Evolutionary conservation across 2,329 filamentous ascomycete genomes (phyloP).

Genomic region (Aspergillus neotritici): DNA sequence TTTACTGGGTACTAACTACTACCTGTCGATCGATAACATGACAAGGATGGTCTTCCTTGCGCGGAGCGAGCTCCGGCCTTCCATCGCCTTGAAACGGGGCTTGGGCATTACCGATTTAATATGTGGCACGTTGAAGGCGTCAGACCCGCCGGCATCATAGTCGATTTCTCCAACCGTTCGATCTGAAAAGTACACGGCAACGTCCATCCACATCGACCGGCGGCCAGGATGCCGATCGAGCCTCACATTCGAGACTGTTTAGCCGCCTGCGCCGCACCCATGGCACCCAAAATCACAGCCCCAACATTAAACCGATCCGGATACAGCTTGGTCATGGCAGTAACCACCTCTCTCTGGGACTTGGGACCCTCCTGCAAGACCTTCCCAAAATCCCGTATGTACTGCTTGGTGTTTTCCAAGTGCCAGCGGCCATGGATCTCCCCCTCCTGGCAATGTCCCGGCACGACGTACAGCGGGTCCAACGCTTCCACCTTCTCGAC

Average conservation of each 20-base stretch:
- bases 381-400: slow-evolving; percentile 2
- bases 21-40: no score
- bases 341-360: slow-evolving; percentile 1
- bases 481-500: slow-evolving; percentile 6
- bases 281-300: slow-evolving; percentile 1
- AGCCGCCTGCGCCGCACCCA: neutral
- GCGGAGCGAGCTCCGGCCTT: no score
- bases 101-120: no score
- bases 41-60: no score
- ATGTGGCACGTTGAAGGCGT: no score
- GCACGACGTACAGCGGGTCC: slow-evolving; percentile 4
- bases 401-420: slow-evolving; percentile 5
- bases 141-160: no score
- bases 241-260: slow-evolving; percentile 1
- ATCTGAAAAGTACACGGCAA: no score
- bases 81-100: no score
- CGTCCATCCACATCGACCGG: no score
- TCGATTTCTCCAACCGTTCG: no score
- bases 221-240: neutral
- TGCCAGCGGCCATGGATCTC: slow-evolving; percentile 8
- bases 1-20: no score
- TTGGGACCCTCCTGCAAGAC: neutral
- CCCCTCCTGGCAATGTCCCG: slow-evolving; percentile 4
- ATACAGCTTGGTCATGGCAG: slow-evolving; percentile 3
- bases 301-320: slow-evolving; percentile 5